phyloP scores from a whole-genome alignment of 139 green algal genomes.

The Protoeuglena noctilucae region DNA sequence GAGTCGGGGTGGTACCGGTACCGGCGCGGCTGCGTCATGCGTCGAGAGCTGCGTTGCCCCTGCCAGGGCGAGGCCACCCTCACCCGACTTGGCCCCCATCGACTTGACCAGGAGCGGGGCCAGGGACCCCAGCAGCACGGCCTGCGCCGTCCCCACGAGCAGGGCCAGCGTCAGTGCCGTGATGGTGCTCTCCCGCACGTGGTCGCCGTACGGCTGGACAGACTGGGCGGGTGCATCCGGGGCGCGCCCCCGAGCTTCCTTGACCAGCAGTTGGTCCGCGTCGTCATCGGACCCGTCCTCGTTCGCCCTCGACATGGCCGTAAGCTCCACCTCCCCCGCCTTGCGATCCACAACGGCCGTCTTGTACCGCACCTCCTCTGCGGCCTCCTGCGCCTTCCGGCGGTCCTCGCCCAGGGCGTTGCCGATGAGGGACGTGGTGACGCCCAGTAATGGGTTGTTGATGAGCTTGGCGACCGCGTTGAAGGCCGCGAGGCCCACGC shows the following conservation, averaged over 20 bases:
- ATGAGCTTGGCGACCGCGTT: constrained; percentile 50
- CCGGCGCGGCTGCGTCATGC: constrained; percentile 36
- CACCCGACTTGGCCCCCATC: background rate
- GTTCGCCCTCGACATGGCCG: background rate
- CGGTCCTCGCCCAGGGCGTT: background rate
- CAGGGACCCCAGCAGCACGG: constrained; percentile 27
- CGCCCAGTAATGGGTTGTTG: constrained; percentile 49
- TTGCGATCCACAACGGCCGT: background rate
- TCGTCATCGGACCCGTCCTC: background rate
- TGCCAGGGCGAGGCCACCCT: background rate
- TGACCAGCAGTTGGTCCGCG: background rate
- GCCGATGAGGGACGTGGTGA: constrained; percentile 38
- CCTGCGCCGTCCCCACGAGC: constrained; percentile 24
- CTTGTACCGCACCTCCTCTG: too few species aligned
- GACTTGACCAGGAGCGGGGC: background rate
- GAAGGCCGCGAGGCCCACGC: constrained; percentile 48
- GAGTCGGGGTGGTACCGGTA: background rate
- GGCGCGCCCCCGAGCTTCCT: background rate
- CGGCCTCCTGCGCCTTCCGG: too few species aligned
- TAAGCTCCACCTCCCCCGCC: background rate
- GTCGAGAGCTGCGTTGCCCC: constrained; percentile 23
- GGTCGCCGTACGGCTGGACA: background rate
- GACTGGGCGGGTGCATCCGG: background rate
- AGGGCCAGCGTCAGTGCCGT: constrained; percentile 13
- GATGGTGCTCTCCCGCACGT: background rate